Evolutionary conservation across 2,329 filamentous ascomycete species (phyloP).

Genomic region (Stagonosporopsis vannaccii): DNA sequence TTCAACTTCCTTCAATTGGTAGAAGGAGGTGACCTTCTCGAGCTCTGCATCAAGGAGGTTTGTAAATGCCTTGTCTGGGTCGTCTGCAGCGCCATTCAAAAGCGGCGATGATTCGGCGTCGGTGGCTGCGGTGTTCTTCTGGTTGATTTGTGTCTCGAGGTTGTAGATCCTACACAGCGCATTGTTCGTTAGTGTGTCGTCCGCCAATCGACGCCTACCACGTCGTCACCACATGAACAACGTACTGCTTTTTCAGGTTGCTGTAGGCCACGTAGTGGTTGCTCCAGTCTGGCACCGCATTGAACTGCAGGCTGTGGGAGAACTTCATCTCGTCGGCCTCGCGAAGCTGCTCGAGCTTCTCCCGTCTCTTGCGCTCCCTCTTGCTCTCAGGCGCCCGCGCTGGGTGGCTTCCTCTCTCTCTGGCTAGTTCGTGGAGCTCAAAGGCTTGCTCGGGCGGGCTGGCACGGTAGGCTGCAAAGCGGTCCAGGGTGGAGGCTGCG

Average conservation of each 20-base stretch:
- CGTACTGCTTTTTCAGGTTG: constrained; percentile 96
- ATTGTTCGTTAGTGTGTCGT: constrained; percentile 30
- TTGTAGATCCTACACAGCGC: constrained; percentile 77
- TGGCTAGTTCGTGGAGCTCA: constrained; percentile 43
- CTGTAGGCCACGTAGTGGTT: constrained; percentile 98
- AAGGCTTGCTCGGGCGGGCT: constrained; percentile 31
- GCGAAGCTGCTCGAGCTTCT: constrained; percentile 75
- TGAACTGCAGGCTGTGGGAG: constrained; percentile 99
- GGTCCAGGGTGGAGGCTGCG: constrained; percentile 38
- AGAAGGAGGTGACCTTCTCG: constrained; percentile 94
- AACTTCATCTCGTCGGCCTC: constrained; percentile 96
- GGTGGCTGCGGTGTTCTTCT: constrained; percentile 56
- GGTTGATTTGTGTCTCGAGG: constrained; percentile 84
- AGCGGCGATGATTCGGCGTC: constrained; percentile 89
- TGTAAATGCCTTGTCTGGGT: constrained; percentile 83
- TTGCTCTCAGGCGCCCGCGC: constrained; percentile 27
- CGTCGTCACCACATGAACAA: constrained; percentile 25
- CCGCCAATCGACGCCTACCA: background rate
- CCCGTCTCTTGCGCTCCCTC: constrained; percentile 57
- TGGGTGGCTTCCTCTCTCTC: constrained; percentile 1
- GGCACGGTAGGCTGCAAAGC: constrained; percentile 28
- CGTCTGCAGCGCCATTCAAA: constrained; percentile 67
- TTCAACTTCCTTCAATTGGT: constrained; percentile 86
- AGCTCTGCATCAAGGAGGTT: constrained; percentile 85
- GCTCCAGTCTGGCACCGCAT: constrained; percentile 99